Conservation (phyloP, 179 eudicot species). For the Sideroxylon spinosum region DNA sequence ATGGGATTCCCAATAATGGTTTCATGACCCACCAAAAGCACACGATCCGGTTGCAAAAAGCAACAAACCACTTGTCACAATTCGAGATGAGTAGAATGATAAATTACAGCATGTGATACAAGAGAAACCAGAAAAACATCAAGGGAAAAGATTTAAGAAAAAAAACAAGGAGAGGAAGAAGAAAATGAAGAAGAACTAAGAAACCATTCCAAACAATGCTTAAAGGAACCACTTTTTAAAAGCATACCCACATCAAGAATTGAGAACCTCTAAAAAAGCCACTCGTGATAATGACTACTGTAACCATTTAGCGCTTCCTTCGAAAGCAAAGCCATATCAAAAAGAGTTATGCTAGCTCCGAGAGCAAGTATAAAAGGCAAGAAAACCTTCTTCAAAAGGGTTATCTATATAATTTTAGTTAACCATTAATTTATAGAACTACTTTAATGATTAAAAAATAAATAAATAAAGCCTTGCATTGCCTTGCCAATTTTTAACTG, state of each 20-base stretch:
- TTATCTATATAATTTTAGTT: constrained; percentile 25
- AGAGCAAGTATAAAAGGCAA: constrained; percentile 34
- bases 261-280: constrained; percentile 52
- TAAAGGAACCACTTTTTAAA: neutral
- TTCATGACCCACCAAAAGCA: constrained; percentile 75
- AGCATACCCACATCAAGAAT: constrained; percentile 58
- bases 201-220: neutral
- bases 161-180: too few species aligned
- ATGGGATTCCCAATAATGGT: constrained; percentile 48
- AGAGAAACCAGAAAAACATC: constrained; percentile 8
- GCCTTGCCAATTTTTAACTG: neutral
- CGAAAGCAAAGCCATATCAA: constrained; percentile 40
- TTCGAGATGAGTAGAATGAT: constrained; percentile 39
- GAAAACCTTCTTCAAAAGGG: constrained; percentile 35
- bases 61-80: constrained; percentile 34
- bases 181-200: neutral
- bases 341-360: constrained; percentile 42
- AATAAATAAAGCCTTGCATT: neutral
- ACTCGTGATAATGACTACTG: constrained; percentile 35
- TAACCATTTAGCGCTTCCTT: constrained; percentile 23
- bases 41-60: constrained; percentile 37
- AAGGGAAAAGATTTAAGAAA: neutral
- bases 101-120: constrained; percentile 32
- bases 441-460: constrained; percentile 1
- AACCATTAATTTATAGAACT: neutral